Evolutionary conservation across 2,329 filamentous ascomycete species (phyloP).

Genomic region (Penicillium oxalicum): DNA sequence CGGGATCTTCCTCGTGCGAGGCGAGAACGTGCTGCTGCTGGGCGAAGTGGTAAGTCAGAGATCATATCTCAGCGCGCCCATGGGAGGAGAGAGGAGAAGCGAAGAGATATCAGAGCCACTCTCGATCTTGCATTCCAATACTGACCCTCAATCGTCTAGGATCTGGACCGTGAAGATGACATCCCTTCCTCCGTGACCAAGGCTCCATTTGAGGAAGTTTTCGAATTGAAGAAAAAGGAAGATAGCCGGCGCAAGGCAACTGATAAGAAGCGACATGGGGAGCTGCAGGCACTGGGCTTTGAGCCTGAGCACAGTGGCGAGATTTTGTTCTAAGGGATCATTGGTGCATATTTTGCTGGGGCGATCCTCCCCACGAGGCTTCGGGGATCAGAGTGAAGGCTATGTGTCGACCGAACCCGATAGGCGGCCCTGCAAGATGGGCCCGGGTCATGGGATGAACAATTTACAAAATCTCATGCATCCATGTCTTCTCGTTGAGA

Average conservation of each 20-base stretch:
- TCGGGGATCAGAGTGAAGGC: background rate
- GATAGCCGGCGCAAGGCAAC: slow-evolving; percentile 62
- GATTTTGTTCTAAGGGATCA: slow-evolving; percentile 54
- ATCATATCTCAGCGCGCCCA: background rate
- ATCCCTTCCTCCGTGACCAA: slow-evolving; percentile 62
- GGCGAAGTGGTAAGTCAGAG: slow-evolving; percentile 66
- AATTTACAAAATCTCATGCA: no score
- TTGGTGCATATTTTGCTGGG: background rate
- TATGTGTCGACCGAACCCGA: background rate
- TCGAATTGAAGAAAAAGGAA: slow-evolving; percentile 65
- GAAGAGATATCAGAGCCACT: no score
- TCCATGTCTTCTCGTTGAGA: no score
- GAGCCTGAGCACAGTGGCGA: slow-evolving; percentile 80
- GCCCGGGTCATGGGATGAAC: no score
- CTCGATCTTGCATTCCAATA: background rate
- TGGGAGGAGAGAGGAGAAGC: no score
- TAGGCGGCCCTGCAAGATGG: background rate
- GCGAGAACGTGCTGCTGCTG: slow-evolving; percentile 92
- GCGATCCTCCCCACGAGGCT: background rate
- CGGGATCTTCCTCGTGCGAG: slow-evolving; percentile 85
- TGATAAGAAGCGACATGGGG: slow-evolving; percentile 67
- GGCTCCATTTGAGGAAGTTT: slow-evolving; percentile 64
- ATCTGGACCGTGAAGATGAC: slow-evolving; percentile 92
- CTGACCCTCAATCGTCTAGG: slow-evolving; percentile 40
- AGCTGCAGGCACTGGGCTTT: slow-evolving; percentile 72